Evolutionary conservation across 2,329 filamentous ascomycete species (phyloP), one percentile per base, ranked within the genome.

Genomic region (Fusarium agapanthi): DNA sequence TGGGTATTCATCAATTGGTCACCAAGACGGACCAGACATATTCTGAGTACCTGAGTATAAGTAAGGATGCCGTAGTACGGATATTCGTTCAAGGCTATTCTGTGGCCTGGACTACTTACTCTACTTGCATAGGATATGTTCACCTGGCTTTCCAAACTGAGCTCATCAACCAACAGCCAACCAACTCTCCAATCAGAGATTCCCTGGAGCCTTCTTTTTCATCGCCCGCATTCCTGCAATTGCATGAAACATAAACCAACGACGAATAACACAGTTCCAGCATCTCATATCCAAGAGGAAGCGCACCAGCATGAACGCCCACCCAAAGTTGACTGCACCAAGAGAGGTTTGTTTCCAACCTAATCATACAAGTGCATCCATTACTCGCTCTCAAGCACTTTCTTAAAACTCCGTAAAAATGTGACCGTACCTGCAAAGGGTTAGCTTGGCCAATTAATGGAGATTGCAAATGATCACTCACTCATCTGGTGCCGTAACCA

Each of bases 381-480:
- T 65, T 61, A 48, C 48, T 58, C 68, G 65, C 64, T 74, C 61
- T 30, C 51, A 54, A 72, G 55, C 54, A 59, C 60, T 37, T 47
- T 48, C 64, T 87, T 85, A 94, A 80, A 95, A 95, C 79, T 95
- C 93, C 61, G 86, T 86, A 84, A 95, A 95, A 74, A 94, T 82
- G 80, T 94, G 88, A 53, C 92, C 92, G 77, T 91, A 91, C 79
- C 92, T 94, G 76, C 34, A 67, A 34, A 41, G 18, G 30, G 72
- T 75, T 75, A 79, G 72, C 61, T 30, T 34, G 54, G 24, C 12
- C 48, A 26, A 18, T 35, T 20, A 7, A 16, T 35, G 16, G n/a
- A 26, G n/a, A 16, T 13, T 20, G 30, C 28, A 35, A 71, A 50
- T 51, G 18, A 11, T 40, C 16, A 57, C 95, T 86, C 88, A 98